Conservation (phyloP, 495 filamentous ascomycete species). For the Podospora australis region DNA sequence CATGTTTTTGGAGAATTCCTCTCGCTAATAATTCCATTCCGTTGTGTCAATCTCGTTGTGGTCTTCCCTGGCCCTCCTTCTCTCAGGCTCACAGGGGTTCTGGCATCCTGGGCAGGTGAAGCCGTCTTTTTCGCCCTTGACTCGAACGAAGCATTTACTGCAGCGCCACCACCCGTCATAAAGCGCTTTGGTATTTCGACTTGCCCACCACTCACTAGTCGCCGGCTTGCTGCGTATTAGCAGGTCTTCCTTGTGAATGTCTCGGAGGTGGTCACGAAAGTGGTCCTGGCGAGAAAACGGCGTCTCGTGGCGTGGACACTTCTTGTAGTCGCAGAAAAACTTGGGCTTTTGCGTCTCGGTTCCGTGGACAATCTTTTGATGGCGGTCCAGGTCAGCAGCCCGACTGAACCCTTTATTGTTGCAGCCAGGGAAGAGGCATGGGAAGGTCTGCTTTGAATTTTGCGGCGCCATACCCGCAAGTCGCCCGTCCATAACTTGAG, state of each 20-base stretch:
- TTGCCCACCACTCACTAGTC: slow-evolving; percentile 19
- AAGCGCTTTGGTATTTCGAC: slow-evolving; percentile 16
- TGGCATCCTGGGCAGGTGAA: slow-evolving; percentile 39
- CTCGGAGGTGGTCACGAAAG: slow-evolving; percentile 44
- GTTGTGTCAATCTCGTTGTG: too few species aligned
- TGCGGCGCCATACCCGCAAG: too few species aligned
- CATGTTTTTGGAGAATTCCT: too few species aligned
- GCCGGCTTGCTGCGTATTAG: slow-evolving; percentile 21
- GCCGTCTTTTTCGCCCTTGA: slow-evolving; percentile 25
- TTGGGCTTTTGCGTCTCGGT: slow-evolving; percentile 26
- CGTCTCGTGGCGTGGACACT: slow-evolving; percentile 28
- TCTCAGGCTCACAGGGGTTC: slow-evolving; percentile 30
- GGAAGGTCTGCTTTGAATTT: slow-evolving; percentile 15
- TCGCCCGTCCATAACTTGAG: too few species aligned
- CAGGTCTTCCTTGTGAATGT: slow-evolving; percentile 46
- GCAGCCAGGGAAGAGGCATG: slow-evolving; percentile 29
- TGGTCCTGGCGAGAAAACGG: slow-evolving; percentile 41
- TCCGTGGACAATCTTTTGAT: slow-evolving; percentile 35
- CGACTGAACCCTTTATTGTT: slow-evolving; percentile 32
- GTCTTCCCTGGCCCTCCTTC: slow-evolving; percentile 17
- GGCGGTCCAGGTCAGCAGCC: slow-evolving; percentile 43
- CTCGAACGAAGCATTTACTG: slow-evolving; percentile 35
- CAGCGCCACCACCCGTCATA: slow-evolving; percentile 44
- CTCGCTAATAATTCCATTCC: too few species aligned
- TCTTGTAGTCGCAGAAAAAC: slow-evolving; percentile 37